Conservation (phyloP, 1,284 basidiomycete genomes). For the Cutaneotrichosporon sp. region DNA sequence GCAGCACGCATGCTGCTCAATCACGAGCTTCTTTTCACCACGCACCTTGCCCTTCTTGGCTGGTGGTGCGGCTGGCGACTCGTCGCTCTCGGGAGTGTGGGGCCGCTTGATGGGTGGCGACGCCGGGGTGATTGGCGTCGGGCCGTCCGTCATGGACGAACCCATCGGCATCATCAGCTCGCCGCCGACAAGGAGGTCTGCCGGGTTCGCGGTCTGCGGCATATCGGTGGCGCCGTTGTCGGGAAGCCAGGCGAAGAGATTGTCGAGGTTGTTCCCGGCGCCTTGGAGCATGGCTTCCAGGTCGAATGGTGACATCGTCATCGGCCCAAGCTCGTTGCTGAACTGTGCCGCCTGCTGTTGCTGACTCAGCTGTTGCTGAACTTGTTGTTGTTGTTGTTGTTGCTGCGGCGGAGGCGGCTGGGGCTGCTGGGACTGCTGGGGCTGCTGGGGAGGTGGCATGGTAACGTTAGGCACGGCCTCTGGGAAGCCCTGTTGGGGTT, state of each 20-base stretch:
- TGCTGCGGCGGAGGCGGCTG: too few relatives aligned
- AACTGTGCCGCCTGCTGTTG: constrained; percentile 4
- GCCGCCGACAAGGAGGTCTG: constrained; percentile 18
- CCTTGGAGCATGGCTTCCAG: constrained; percentile 45
- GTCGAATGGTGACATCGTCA: constrained; percentile 42
- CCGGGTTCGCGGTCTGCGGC: constrained; percentile 15
- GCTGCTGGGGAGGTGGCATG: constrained; percentile 3
- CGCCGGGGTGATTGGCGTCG: constrained; percentile 12
- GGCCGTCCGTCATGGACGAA: constrained; percentile 1
- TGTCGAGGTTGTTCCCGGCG: constrained; percentile 25
- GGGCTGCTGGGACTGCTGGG: neutral
- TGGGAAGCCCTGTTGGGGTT: constrained; percentile 2
- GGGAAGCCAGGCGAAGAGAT: constrained; percentile 47
- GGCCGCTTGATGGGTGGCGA: constrained; percentile 27
- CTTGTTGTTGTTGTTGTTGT: neutral
- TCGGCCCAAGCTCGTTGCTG: constrained; percentile 3
- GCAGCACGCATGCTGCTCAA: constrained; percentile 38
- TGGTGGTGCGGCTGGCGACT: constrained; percentile 23
- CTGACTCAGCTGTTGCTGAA: neutral
- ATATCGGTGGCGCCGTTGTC: constrained; percentile 26
- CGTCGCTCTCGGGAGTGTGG: constrained; percentile 27
- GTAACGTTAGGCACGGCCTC: constrained; percentile 9
- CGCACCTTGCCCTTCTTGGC: constrained; percentile 35
- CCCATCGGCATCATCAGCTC: constrained; percentile 18
- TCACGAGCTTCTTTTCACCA: constrained; percentile 44